phyloP scores from a whole-genome alignment of 1,284 basidiomycete genomes.

The Pascua guehoae region DNA sequence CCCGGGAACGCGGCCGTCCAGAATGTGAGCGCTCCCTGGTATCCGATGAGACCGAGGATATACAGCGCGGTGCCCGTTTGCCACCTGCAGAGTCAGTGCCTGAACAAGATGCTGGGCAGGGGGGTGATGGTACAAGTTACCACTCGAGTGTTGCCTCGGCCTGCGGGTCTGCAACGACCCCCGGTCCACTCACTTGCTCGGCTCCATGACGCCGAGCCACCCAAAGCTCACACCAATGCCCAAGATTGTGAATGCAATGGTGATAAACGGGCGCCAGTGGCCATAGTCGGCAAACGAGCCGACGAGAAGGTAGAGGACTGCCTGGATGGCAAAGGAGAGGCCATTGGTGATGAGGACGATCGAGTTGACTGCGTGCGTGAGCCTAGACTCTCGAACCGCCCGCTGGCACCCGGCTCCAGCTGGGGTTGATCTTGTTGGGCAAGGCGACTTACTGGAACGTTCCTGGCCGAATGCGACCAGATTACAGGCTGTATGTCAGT shows the following conservation, averaged over 20 bases:
- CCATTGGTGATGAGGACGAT: conserved; percentile 26
- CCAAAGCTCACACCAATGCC: conserved; percentile 67
- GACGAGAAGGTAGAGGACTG: conserved; percentile 18
- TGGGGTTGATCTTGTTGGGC: too few species aligned
- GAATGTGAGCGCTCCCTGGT: conserved; percentile 58
- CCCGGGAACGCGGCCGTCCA: conserved; percentile 26
- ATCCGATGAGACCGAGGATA: conserved; percentile 57
- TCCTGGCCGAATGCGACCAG: conserved; percentile 33
- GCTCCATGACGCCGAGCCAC: conserved; percentile 49
- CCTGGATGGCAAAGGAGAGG: conserved; percentile 24
- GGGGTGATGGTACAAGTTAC: too few species aligned
- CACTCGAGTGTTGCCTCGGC: too few species aligned
- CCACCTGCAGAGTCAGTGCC: conserved; percentile 32
- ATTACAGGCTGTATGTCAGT: conserved; percentile 25
- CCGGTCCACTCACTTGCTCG: conserved; percentile 41
- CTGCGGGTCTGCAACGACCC: too few species aligned
- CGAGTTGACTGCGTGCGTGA: conserved; percentile 15
- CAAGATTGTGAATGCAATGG: conserved; percentile 65
- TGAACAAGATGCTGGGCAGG: too few species aligned
- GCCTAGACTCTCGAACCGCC: not conserved
- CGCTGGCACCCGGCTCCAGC: not conserved
- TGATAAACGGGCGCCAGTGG: conserved; percentile 32
- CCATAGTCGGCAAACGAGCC: conserved; percentile 28
- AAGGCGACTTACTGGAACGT: conserved; percentile 26
- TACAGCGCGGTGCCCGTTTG: conserved; percentile 21